These are phyloP conservation scores for Ramaria sp. DNA, from an alignment of 768 basidiomycete genomes.

Conservation along the genomic window DNA sequence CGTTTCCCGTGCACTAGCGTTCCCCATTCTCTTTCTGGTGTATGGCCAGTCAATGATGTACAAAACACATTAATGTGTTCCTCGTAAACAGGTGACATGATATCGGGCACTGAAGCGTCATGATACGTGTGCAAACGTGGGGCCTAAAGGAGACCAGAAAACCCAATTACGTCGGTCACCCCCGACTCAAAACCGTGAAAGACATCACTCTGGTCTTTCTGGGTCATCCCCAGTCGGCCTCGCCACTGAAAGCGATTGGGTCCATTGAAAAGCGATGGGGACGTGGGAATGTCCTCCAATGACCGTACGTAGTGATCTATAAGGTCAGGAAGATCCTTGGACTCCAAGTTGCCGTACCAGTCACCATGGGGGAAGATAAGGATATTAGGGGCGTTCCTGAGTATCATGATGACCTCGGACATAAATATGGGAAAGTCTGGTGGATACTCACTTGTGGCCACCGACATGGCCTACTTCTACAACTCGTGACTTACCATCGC, in stretches of 20 bases:
- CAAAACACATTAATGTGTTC: no score
- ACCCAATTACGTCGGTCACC: neutral
- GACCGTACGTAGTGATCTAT: constrained; percentile 26
- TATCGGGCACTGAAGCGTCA: no score
- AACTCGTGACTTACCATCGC: constrained; percentile 28
- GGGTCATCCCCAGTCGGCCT: constrained; percentile 58
- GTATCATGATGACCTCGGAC: neutral
- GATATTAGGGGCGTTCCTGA: constrained; percentile 59
- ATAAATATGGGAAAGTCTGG: neutral
- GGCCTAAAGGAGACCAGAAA: constrained; percentile 17
- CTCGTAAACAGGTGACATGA: no score
- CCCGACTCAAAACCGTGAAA: neutral
- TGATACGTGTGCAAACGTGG: neutral
- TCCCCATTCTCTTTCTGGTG: no score
- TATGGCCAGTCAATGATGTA: no score
- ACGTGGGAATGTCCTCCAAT: constrained; percentile 13
- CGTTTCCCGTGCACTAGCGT: no score
- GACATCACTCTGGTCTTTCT: constrained; percentile 41
- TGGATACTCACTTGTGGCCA: constrained; percentile 59
- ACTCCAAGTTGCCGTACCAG: constrained; percentile 56
- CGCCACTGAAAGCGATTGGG: constrained; percentile 40
- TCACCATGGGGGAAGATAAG: constrained; percentile 63
- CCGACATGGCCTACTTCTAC: constrained; percentile 73
- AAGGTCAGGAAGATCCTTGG: constrained; percentile 44
- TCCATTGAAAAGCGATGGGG: constrained; percentile 28